A percentile compares a stretch with the other conserved stretches of the same genome.
Conservation (phyloP, 2,329 filamentous ascomycete species). For the Clonostachys solani region DNA sequence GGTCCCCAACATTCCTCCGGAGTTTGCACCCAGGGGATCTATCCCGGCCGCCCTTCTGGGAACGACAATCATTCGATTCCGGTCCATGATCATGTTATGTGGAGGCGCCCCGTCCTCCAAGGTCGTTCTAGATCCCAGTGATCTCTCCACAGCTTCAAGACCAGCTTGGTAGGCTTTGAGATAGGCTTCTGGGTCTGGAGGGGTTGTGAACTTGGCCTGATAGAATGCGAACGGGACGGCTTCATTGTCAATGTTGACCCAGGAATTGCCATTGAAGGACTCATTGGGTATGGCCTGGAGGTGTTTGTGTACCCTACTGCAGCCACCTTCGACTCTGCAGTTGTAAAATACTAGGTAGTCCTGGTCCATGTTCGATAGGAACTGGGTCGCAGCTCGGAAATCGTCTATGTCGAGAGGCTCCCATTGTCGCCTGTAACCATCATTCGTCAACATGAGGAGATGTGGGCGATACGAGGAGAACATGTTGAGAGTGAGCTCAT, state of each 20-base stretch:
- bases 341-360: slow-evolving; percentile 39
- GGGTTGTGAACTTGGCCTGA: slow-evolving; percentile 5
- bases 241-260: slow-evolving; percentile 12
- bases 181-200: slow-evolving; percentile 9
- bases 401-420: slow-evolving; percentile 33
- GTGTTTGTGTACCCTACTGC: slow-evolving; percentile 44
- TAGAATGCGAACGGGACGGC: slow-evolving; percentile 23
- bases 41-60: slow-evolving; percentile 29
- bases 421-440: slow-evolving; percentile 40
- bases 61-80: slow-evolving; percentile 39
- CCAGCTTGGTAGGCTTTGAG: slow-evolving; percentile 8
- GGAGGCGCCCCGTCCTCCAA: slow-evolving; percentile 2
- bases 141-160: neutral
- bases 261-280: slow-evolving; percentile 17
- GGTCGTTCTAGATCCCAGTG: neutral
- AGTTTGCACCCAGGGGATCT: slow-evolving; percentile 31
- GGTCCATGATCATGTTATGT: slow-evolving; percentile 40
- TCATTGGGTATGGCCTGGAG: slow-evolving; percentile 32
- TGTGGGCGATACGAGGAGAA: slow-evolving; percentile 43
- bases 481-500: slow-evolving; percentile 41
- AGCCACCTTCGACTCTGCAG: slow-evolving; percentile 35
- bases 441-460: slow-evolving; percentile 37
- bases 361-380: slow-evolving; percentile 14
- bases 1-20: slow-evolving; percentile 41
- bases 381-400: slow-evolving; percentile 26